Evolutionary conservation across 495 filamentous ascomycete species (phyloP).

Genomic region (Hapsidospora chrysogenum): DNA sequence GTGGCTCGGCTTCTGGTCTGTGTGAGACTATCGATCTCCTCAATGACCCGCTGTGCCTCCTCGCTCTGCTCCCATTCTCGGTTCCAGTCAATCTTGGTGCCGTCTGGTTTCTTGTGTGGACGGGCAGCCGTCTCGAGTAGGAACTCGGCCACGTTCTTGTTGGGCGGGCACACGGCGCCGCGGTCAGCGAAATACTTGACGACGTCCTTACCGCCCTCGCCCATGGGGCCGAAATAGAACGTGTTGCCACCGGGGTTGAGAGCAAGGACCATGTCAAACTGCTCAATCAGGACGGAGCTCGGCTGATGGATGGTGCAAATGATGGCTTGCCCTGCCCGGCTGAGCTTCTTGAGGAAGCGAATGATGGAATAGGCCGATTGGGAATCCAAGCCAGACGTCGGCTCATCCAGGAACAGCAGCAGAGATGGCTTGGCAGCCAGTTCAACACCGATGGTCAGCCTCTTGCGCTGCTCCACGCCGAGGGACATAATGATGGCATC

Average conservation of each 20-base stretch:
- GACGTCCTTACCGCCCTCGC: slow-evolving; percentile 25
- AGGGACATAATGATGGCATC: slow-evolving; percentile 67
- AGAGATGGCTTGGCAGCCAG: slow-evolving; percentile 71
- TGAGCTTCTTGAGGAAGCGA: slow-evolving; percentile 68
- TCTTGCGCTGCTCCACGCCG: slow-evolving; percentile 53
- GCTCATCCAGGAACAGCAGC: slow-evolving; percentile 62
- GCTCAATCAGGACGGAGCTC: slow-evolving; percentile 50
- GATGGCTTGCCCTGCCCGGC: slow-evolving; percentile 61
- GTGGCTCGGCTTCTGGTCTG: slow-evolving; percentile 4
- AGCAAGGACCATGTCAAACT: slow-evolving; percentile 34
- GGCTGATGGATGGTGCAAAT: slow-evolving; percentile 72
- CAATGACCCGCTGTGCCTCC: slow-evolving; percentile 45
- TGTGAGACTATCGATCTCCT: slow-evolving; percentile 56
- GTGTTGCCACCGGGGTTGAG: slow-evolving; percentile 52
- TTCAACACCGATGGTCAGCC: slow-evolving; percentile 82
- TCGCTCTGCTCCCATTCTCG: slow-evolving; percentile 57
- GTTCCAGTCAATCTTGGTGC: slow-evolving; percentile 55
- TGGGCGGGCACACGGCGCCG: slow-evolving; percentile 52
- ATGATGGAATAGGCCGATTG: slow-evolving; percentile 73
- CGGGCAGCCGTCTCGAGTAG: slow-evolving; percentile 69
- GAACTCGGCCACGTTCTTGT: slow-evolving; percentile 66
- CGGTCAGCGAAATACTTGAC: slow-evolving; percentile 34
- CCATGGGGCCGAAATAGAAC: slow-evolving; percentile 53
- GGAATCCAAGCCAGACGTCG: slow-evolving; percentile 71
- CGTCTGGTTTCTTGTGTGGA: slow-evolving; percentile 47